phyloP scores from a whole-genome alignment of 1,284 basidiomycete species.

The Termitomyces sp. region DNA sequence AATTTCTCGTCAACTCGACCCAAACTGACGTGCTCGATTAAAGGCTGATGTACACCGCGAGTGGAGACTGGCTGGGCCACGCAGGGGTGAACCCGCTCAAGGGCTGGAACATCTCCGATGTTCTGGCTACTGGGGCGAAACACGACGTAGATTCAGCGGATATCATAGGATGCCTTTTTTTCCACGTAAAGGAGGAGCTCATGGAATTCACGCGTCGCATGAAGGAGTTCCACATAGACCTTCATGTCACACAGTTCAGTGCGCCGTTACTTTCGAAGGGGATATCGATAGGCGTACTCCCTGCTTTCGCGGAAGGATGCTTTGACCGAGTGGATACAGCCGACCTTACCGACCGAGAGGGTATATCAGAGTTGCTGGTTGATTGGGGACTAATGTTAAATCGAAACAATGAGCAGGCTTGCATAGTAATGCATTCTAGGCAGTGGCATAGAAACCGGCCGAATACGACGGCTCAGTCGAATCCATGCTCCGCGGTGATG shows the following conservation, averaged over 20 bases:
- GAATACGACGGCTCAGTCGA: conserved; percentile 24
- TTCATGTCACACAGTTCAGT: conserved; percentile 37
- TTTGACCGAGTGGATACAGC: conserved; percentile 38
- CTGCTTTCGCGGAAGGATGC: conserved; percentile 29
- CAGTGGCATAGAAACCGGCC: conserved; percentile 29
- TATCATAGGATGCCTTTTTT: conserved; percentile 39
- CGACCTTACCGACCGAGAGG: conserved; percentile 31
- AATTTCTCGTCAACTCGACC: background rate
- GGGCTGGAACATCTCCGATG: conserved; percentile 32
- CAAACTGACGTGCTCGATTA: background rate
- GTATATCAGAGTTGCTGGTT: conserved; percentile 27
- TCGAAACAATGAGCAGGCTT: conserved; percentile 26
- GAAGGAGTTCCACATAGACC: conserved; percentile 31
- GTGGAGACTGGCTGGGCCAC: conserved; percentile 33
- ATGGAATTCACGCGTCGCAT: conserved; percentile 34
- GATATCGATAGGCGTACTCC: conserved; percentile 31
- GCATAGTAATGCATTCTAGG: conserved; percentile 33
- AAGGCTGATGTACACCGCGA: conserved; percentile 34
- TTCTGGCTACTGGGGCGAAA: conserved; percentile 26
- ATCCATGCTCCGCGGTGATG: conserved; percentile 27
- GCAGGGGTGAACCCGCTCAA: conserved; percentile 30
- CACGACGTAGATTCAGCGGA: conserved; percentile 31
- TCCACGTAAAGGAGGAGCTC: conserved; percentile 37
- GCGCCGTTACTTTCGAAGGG: conserved; percentile 33
- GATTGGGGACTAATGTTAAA: conserved; percentile 37